Base-by-base conservation (phyloP, 2,329 filamentous ascomycete species). In the Basipetospora sp. region DNA sequence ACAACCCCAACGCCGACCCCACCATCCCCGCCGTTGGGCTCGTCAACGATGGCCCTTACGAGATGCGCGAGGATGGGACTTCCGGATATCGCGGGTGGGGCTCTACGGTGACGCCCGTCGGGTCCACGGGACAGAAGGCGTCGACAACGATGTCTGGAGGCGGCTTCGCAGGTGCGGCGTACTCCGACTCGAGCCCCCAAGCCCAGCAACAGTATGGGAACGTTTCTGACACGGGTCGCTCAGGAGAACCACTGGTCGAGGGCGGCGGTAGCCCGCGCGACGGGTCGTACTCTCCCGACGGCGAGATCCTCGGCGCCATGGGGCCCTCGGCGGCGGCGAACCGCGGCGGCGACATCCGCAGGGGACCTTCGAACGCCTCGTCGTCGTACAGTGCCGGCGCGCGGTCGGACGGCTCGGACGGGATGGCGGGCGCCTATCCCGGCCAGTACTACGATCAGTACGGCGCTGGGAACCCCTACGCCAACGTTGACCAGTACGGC, bases 1-100 rank as follows among this genome's bases (percentile, higher is more conserved):
- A 87, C 65, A 96, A 96, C 56, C 90, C 90, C n/a, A 96, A 96
- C 59, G 79, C 86, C 42, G 87, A 94, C 53, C 85, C 87, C 1
- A 85, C 81, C 1, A 66, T 94, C 10, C 71, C 62, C 5, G 62
- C 62, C 9, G 55, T 71, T 10, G 64, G 59, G 10, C 53, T 57
- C 28, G 53, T 53, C 26, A 52, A 50, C 5, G 73, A 70, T 38
- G 69, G 69, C 38, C 62, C 69, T 30, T 76, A 76, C 48, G 77
- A 88, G 54, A 86, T 87, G 78, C 70, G 74, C 41, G 83, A 94
- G 52, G 81, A 85, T 44, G 70, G 71, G 41, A 69, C 67, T 39
- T 71, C 75, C 2, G 88, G 88, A 34, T 98, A 98, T 61, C 79
- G 90, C 47, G 90, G 90, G 47, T 98, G 90, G 90, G 88, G 88